phyloP scores from a whole-genome alignment of 345 rosid species.

The Citrus unshiu region DNA sequence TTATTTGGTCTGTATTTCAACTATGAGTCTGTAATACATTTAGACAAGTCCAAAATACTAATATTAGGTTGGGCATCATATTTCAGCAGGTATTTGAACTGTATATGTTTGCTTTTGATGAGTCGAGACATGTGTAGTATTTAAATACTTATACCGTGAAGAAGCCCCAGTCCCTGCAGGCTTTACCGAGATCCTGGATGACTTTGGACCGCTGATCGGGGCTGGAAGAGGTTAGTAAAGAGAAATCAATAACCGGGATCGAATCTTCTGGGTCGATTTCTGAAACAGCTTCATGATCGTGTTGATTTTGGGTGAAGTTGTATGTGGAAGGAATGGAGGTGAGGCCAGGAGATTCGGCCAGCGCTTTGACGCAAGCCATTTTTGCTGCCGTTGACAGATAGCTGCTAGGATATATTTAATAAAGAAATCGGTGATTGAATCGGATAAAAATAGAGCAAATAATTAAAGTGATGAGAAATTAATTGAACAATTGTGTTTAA shows the following conservation, averaged over 20 bases:
- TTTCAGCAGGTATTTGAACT: no score
- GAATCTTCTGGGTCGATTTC: slow-evolving; percentile 16
- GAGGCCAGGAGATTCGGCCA: slow-evolving; percentile 34
- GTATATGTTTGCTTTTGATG: background rate
- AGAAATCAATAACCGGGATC: slow-evolving; percentile 50
- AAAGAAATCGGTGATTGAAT: no score
- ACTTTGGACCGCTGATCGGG: slow-evolving; percentile 28
- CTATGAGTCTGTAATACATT: no score
- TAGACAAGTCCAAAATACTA: no score
- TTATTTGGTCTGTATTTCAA: no score
- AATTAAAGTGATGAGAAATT: no score
- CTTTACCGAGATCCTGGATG: slow-evolving; percentile 39
- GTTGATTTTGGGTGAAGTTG: slow-evolving; percentile 6
- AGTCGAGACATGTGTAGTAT: no score
- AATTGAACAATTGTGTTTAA: no score
- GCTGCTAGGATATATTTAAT: background rate
- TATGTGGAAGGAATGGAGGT: slow-evolving; percentile 25
- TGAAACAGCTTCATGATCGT: background rate
- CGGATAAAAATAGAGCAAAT: no score
- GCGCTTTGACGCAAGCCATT: slow-evolving; percentile 15
- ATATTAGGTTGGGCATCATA: no score
- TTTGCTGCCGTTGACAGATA: background rate
- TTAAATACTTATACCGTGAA: slow-evolving; percentile 34
- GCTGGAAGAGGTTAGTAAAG: slow-evolving; percentile 30
- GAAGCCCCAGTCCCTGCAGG: slow-evolving; percentile 63